Conservation (phyloP, 2,329 filamentous ascomycete genomes). For the Epicoccum nigrum region DNA sequence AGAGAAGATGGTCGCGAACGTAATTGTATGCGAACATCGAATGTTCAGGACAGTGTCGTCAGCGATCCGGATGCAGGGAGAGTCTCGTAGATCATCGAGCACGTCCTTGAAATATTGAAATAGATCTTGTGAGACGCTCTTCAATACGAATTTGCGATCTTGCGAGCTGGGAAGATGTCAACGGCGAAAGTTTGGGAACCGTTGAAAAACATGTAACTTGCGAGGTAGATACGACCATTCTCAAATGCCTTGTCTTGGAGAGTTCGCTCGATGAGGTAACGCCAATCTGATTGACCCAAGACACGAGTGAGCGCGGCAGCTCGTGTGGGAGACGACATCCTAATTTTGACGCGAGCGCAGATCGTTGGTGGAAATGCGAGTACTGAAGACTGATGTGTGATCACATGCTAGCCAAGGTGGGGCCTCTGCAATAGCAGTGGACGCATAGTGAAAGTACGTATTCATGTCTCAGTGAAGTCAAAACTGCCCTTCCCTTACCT, state of each 20-base stretch:
- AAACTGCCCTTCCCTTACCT: too few species aligned
- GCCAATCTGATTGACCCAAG: slow-evolving; percentile 11
- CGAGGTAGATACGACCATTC: slow-evolving; percentile 17
- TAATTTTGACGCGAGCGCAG: too few species aligned
- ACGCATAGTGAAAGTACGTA: too few species aligned
- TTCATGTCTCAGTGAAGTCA: too few species aligned
- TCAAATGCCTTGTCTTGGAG: slow-evolving; percentile 13
- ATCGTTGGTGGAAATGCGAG: too few species aligned
- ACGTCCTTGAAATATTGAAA: slow-evolving; percentile 18
- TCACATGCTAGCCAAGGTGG: too few species aligned
- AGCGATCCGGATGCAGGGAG: slow-evolving; percentile 12
- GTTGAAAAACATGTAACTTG: slow-evolving; percentile 5
- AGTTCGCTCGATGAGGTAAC: slow-evolving; percentile 9
- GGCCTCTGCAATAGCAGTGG: too few species aligned
- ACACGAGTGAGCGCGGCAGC: not conserved
- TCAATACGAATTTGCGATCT: slow-evolving; percentile 12
- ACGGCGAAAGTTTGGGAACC: not conserved
- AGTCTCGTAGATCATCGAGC: slow-evolving; percentile 18
- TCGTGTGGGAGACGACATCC: too few species aligned
- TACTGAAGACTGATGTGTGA: too few species aligned
- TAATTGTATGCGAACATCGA: slow-evolving; percentile 56
- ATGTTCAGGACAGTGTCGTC: slow-evolving; percentile 54
- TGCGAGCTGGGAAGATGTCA: slow-evolving; percentile 1
- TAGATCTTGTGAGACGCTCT: slow-evolving; percentile 1
- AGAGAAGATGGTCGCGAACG: slow-evolving; percentile 51